Conservation (phyloP, 2,329 filamentous ascomycete species). For the Pseudocercospora fijiensis region DNA sequence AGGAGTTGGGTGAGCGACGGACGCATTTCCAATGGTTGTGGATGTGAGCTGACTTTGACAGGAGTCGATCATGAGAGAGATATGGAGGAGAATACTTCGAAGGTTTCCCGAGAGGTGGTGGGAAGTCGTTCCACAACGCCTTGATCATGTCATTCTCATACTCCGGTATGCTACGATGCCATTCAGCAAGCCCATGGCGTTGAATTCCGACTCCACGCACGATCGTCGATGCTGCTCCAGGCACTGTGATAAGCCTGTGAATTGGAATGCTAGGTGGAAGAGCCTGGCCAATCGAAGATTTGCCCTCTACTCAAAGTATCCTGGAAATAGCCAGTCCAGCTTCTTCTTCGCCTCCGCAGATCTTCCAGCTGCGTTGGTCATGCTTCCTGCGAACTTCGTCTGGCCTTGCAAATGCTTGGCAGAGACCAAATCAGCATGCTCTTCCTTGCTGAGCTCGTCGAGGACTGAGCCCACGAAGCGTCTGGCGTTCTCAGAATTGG, state of each 20-base stretch:
- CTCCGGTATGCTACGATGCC: neutral
- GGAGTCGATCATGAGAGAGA: constrained; percentile 6
- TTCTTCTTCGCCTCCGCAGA: constrained; percentile 73
- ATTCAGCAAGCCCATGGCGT: neutral
- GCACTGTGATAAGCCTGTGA: neutral
- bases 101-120: neutral
- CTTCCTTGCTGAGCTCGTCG: constrained; percentile 76
- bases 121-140: neutral
- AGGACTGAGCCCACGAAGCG: constrained; percentile 82
- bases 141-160: neutral
- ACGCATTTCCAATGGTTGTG: neutral
- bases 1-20: constrained; percentile 31
- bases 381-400: constrained; percentile 74
- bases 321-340: constrained; percentile 83
- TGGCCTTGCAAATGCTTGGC: constrained; percentile 79
- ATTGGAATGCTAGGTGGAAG: neutral
- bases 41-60: neutral
- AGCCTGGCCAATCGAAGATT: neutral
- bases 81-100: constrained; percentile 3
- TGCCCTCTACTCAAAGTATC: constrained; percentile 57
- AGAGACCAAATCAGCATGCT: constrained; percentile 70
- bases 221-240: neutral
- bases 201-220: too few species aligned
- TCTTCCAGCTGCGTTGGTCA: constrained; percentile 76
- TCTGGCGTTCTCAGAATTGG: constrained; percentile 85